Evolutionary conservation across 768 basidiomycete genomes (phyloP).

Genomic region (Gymnopilus dilepis): DNA sequence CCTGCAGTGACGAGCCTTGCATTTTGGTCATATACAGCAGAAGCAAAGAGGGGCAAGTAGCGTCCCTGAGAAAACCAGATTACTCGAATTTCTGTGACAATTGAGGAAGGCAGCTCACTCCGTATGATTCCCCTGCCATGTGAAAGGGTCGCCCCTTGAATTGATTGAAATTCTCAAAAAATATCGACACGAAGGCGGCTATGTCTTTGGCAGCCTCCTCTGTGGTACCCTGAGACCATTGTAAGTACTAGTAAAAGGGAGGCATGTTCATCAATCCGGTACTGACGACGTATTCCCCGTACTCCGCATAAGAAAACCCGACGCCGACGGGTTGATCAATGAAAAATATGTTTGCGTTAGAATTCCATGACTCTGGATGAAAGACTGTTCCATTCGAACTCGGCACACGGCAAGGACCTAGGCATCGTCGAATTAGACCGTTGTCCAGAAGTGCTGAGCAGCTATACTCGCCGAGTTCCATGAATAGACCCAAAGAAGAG

Average conservation of each 20-base stretch:
- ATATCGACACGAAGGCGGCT: conserved; percentile 71
- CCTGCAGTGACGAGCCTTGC: conserved; percentile 53
- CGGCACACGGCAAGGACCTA: conserved; percentile 72
- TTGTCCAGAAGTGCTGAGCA: neutral
- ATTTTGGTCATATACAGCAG: conserved; percentile 80
- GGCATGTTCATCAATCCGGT: neutral
- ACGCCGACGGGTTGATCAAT: conserved; percentile 67
- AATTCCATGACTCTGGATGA: conserved; percentile 71
- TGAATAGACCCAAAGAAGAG: conserved; percentile 64
- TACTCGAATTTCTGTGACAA: neutral
- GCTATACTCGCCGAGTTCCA: conserved; percentile 66
- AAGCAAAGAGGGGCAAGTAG: conserved; percentile 76
- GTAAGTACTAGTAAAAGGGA: neutral
- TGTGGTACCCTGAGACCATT: conserved; percentile 52
- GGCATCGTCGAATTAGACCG: neutral
- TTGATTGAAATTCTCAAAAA: conserved; percentile 74
- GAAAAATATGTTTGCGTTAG: conserved; percentile 66
- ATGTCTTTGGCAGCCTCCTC: conserved; percentile 75
- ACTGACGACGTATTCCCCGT: conserved; percentile 62
- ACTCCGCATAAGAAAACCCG: conserved; percentile 68
- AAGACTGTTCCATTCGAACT: conserved; percentile 53
- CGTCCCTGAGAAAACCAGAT: conserved; percentile 52
- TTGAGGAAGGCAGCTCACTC: too few species aligned
- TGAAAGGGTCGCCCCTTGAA: conserved; percentile 73
- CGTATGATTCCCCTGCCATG: conserved; percentile 79